Evolutionary conservation across 1,139 yeast genomes (phyloP), one percentile per base, ranked within the genome.

Genomic region (Candida tropicalis): DNA sequence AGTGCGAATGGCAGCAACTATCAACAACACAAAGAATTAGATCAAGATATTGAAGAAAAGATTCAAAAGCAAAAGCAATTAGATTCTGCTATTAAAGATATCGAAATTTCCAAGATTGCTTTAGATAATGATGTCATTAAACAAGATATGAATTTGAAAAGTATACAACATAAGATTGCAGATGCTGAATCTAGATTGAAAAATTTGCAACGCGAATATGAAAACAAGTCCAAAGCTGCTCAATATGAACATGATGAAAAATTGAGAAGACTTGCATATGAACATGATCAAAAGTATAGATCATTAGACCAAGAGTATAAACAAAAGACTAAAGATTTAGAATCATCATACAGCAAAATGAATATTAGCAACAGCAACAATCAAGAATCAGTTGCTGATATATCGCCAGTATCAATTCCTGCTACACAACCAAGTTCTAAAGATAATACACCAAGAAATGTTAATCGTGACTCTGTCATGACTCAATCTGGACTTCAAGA

Each of bases 401-500:
- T 42, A 28, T 41, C 48, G 6, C 42, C 49, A 9, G 47, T 38
- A 2, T 43, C 51, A 7, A 43, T 49, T 11, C 52, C 49, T 24
- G 37, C 35, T 12, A 45, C 45, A 33, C 51, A 47, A 37, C 50
- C 49, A 17, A 44, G 47, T 25, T 53, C 42, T 18, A 42, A 42
- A 12, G 42, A 40, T 12, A 29, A 37, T 13, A 5, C 28, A 5
- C 18, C 28, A 17, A 40, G 24, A 15, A 39, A 36, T 33, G 23
- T 29, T 16, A 37, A 43, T 38, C 46, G 59, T 37, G 57, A 54
- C 37, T 55, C 60, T 12, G 47, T 51, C 5, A 40, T 38, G 34
- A 43, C 44, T 15, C 46, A 41, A 25, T 69, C 63, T 37, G 63
- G 73, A 47, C 62, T 75, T 35, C 67, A 68, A 29, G 81, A 76